Base-by-base conservation (phyloP, 148 eudicot genomes). In the Fagopyrum esculentum region DNA sequence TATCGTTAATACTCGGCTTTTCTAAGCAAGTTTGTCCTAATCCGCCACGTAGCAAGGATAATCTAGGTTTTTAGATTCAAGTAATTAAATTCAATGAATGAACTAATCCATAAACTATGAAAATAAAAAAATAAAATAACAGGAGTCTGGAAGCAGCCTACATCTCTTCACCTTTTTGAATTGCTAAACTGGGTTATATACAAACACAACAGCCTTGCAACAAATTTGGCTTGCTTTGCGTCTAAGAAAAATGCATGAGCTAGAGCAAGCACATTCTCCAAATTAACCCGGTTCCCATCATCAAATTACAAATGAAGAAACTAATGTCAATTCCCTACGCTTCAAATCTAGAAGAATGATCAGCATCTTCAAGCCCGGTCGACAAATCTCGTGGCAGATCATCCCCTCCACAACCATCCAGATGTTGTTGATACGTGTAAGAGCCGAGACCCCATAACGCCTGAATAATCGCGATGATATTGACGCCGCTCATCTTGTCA, bases 361-460 rank as follows among this genome's bases (percentile, higher is more conserved):
- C 40, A 35, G 40, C 71, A 12, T 66, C 71, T 5, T 43, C 71
- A 9, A 45, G n/a, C 40, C 6, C 3, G 17, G 9, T 43, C 11
- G 47, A 5, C 47, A 3, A 4, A 46, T 15, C 9, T 35, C 46
- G 5, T 9, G 46, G 52, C 52, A 12, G 30, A 6, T 5, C 19
- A 15, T 17, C 19, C 17, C 71, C 5, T 1, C 35, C 5, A 9
- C 71, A 17, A 12, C 15, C 78, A 61, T 86, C 86, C 44, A 81
- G 51, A 76, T 78, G 81, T 45, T 77, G 80, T 71, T 86, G 88
- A 74, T 77, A 81, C 45, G 78, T 73, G 50, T 86, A 86, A 4
- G 88, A 81, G 17, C 64, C 74, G 43, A 77, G 80, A 16, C 87
- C 87, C 89, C 87, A 86, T 0, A 84, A 4, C 1, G 82, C 77